Conservation (phyloP, 1,139 yeast species). For the Debaryomyces coudertii region DNA sequence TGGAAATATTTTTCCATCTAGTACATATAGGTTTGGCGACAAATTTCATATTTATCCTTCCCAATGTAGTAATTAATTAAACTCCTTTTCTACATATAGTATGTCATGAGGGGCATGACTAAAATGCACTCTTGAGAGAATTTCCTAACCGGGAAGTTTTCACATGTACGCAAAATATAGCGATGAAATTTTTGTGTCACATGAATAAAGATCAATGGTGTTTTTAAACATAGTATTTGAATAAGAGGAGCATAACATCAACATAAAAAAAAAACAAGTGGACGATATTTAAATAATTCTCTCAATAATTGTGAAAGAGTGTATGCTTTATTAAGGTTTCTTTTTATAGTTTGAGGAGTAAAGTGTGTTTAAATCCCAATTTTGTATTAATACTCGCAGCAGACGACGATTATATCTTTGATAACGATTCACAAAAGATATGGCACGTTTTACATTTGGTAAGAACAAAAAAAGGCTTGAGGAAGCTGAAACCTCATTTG, state of each 20-base stretch:
- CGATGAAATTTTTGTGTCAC: conserved; percentile 5
- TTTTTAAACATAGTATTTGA: conserved; percentile 8
- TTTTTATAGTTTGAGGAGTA: conserved; percentile 1
- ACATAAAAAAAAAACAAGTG: background rate
- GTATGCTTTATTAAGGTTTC: background rate
- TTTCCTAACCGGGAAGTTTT: conserved; percentile 4
- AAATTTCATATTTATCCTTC: background rate
- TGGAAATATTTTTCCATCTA: background rate
- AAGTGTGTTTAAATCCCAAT: background rate
- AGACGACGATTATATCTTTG: background rate
- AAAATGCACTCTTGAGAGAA: background rate
- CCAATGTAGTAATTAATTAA: conserved; percentile 3
- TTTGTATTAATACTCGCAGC: conserved; percentile 3
- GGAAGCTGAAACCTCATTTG: conserved; percentile 12
- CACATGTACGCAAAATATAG: conserved; percentile 1
- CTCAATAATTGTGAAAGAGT: background rate
- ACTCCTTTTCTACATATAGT: conserved; percentile 6
- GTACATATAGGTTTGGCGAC: background rate
- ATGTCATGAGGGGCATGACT: conserved; percentile 9
- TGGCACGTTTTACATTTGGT: conserved; percentile 15
- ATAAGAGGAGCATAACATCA: conserved; percentile 8
- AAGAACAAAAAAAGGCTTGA: conserved; percentile 14
- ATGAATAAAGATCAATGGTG: conserved; percentile 1
- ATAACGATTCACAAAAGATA: background rate
- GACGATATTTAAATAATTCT: background rate